These are phyloP conservation scores for Phytophthora chlamydospora DNA, from an alignment of 352 stramenopile species.

Conservation along the genomic window DNA sequence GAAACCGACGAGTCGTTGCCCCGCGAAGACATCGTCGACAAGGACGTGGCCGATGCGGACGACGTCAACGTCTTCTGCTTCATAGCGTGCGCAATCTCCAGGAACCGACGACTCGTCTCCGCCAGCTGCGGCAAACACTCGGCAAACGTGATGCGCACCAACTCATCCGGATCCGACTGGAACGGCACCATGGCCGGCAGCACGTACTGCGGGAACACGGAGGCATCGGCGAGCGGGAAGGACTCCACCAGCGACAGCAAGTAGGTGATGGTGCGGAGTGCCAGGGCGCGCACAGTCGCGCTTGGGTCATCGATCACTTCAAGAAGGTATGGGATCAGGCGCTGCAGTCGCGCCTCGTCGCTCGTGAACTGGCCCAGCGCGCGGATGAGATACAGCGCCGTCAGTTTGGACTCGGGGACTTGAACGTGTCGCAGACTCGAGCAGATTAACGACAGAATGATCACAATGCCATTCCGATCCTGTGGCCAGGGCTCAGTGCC, in stretches of 20 bases:
- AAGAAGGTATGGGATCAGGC: constrained; percentile 93
- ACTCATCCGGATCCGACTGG: constrained; percentile 90
- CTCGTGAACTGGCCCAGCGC: constrained; percentile 87
- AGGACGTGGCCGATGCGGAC: constrained; percentile 40
- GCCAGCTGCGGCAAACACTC: constrained; percentile 93
- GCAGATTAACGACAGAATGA: constrained; percentile 86
- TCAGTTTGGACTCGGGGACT: constrained; percentile 87
- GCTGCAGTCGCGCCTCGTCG: constrained; percentile 95
- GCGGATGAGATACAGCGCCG: constrained; percentile 93
- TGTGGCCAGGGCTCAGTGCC: constrained; percentile 43
- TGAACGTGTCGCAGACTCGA: constrained; percentile 86
- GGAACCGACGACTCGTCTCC: constrained; percentile 92
- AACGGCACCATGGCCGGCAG: constrained; percentile 92
- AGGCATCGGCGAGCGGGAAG: constrained; percentile 95
- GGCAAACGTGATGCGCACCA: constrained; percentile 96
- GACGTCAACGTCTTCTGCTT: constrained; percentile 72
- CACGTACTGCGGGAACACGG: constrained; percentile 97
- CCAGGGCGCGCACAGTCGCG: constrained; percentile 89
- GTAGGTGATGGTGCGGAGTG: constrained; percentile 90
- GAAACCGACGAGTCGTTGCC: constrained; percentile 37
- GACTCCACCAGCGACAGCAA: constrained; percentile 91
- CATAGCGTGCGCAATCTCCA: constrained; percentile 93
- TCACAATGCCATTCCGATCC: constrained; percentile 86
- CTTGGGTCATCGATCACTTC: constrained; percentile 93
- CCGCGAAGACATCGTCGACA: constrained; percentile 46